phyloP scores from a whole-genome alignment of 164 flowering plant species.

The Vitis rupestris region DNA sequence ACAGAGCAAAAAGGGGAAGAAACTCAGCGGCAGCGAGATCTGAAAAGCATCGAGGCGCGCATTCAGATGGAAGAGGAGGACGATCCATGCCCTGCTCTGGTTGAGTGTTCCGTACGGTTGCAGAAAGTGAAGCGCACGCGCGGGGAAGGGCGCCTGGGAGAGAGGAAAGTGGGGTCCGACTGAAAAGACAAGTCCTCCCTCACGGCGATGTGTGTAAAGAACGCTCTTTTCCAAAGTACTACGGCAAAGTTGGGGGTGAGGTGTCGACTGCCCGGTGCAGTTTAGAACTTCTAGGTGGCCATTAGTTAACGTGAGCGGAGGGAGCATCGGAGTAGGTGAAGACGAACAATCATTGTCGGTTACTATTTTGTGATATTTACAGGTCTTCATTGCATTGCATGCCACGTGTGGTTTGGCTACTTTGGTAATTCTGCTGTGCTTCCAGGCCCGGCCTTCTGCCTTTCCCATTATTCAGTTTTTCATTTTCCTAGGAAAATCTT shows the following conservation, averaged over 20 bases:
- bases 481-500: too few relatives aligned
- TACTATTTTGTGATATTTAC: background rate
- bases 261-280: background rate
- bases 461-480: too few relatives aligned
- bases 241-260: background rate
- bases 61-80: too few relatives aligned
- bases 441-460: too few relatives aligned
- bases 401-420: background rate
- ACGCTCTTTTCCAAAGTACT: slow-evolving; percentile 12
- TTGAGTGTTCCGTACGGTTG: too few relatives aligned
- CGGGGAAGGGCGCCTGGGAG: too few relatives aligned
- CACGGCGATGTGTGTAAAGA: too few relatives aligned
- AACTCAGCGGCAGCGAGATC: too few relatives aligned
- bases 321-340: background rate
- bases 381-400: background rate
- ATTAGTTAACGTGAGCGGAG: slow-evolving; percentile 3
- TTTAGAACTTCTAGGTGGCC: slow-evolving; percentile 1
- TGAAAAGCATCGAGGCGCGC: too few relatives aligned
- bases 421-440: background rate
- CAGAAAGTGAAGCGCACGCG: too few relatives aligned
- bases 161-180: slow-evolving; percentile 1
- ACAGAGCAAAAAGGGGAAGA: too few relatives aligned
- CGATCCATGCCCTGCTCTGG: too few relatives aligned
- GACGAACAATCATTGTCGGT: slow-evolving; percentile 8
- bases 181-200: slow-evolving; percentile 9